A percentile compares a stretch with the other conserved stretches of the same genome.
These are phyloP conservation scores for Penicillium taxi DNA, from an alignment of 495 filamentous ascomycete species.

Conservation along the genomic window DNA sequence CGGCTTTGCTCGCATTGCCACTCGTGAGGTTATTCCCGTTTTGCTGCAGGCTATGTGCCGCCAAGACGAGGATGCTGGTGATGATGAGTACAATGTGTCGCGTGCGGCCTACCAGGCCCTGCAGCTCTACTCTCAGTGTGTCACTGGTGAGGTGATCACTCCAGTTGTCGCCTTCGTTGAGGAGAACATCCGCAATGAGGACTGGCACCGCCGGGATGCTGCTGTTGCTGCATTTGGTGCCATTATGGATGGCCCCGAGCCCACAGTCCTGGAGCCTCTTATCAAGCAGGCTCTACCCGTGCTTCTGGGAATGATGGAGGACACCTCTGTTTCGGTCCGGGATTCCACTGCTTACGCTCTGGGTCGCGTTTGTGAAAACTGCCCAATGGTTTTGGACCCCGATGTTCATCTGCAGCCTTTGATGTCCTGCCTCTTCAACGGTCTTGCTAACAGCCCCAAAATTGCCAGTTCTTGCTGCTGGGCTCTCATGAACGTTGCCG, in stretches of 20 bases:
- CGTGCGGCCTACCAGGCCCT: conserved; percentile 95
- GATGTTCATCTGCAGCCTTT: conserved; percentile 70
- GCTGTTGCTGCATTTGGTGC: conserved; percentile 97
- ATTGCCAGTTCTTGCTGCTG: conserved; percentile 98
- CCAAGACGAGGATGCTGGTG: conserved; percentile 92
- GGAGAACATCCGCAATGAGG: conserved; percentile 74
- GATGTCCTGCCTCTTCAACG: conserved; percentile 81
- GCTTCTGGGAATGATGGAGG: conserved; percentile 93
- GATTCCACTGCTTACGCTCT: conserved; percentile 97
- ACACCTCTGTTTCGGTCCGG: conserved; percentile 77
- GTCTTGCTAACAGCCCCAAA: conserved; percentile 83
- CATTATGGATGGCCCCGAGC: conserved; percentile 97
- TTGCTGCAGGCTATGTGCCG: conserved; percentile 82
- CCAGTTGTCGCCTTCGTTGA: conserved; percentile 88
- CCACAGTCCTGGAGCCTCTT: conserved; percentile 76
- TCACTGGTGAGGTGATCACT: conserved; percentile 68
- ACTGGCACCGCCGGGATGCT: conserved; percentile 90
- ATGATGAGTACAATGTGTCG: conserved; percentile 95
- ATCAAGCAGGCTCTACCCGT: conserved; percentile 91
- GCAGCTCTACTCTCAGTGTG: conserved; percentile 88
- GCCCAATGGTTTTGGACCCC: conserved; percentile 81
- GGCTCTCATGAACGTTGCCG: conserved; percentile 97
- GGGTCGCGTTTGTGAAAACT: conserved; percentile 88
- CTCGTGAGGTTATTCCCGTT: conserved; percentile 85
- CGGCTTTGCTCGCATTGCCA: conserved; percentile 85